Percentiles rank a stretch among this genome's conserved stretches.
Conservation (phyloP, 371 early-diverging fungal species). For the Rhizopus delemar region DNA sequence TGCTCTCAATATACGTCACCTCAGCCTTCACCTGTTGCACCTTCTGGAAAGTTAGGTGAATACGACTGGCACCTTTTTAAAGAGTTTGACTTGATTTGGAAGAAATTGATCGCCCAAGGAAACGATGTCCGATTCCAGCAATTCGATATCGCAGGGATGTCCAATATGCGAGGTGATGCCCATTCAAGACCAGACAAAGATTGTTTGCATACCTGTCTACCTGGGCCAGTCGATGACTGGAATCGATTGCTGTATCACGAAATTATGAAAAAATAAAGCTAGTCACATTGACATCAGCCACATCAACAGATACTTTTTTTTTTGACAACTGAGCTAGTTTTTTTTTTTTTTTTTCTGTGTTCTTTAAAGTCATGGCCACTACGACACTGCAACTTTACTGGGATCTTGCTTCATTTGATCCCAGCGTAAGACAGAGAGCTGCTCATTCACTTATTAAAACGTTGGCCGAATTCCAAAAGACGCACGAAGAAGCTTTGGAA, state of each 20-base stretch:
- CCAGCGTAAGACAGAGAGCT: conserved; percentile 52
- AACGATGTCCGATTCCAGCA: conserved; percentile 34
- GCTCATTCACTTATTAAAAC: conserved; percentile 51
- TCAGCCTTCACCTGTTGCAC: conserved; percentile 27
- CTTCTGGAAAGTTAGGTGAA: conserved; percentile 40
- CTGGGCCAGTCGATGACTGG: conserved; percentile 55
- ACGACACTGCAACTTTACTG: conserved; percentile 65
- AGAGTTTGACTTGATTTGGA: conserved; percentile 44
- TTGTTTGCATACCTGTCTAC: conserved; percentile 50
- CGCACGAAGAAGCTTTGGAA: conserved; percentile 38
- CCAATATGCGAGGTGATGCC: conserved; percentile 48
- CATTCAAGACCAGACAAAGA: conserved; percentile 50
- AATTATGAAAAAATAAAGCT: conserved; percentile 12
- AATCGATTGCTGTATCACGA: conserved; percentile 44
- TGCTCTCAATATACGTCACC: conserved; percentile 44
- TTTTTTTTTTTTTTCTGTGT: conserved; percentile 3
- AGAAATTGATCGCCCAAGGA: conserved; percentile 28
- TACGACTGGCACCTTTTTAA: conserved; percentile 52
- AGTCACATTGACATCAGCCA: too few species aligned
- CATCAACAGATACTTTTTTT: not conserved
- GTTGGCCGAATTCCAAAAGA: conserved; percentile 51
- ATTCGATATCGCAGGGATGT: conserved; percentile 34
- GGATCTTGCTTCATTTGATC: conserved; percentile 71
- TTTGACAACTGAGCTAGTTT: not conserved
- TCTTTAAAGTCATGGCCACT: conserved; percentile 19